Base-by-base conservation (phyloP, 139 green algal species). In the Tetradesmus lagerheimii region DNA sequence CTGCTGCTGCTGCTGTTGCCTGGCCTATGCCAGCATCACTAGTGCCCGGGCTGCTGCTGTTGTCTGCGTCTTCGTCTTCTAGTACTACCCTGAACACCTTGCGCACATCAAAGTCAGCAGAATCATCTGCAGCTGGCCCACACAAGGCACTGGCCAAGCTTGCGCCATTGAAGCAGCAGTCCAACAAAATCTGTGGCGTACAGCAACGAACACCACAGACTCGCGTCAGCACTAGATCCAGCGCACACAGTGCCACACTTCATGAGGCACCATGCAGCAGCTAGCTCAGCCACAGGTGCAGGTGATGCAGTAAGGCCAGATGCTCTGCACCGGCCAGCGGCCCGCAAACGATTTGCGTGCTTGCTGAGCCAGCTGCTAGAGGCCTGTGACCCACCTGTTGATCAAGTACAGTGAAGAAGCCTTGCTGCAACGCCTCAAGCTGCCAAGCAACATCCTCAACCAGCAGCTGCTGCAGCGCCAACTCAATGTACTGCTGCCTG, bases 371-470 rank as follows among this genome's bases (percentile, higher is more conserved):
- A n/a, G n/a, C n/a, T n/a, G n/a, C n/a, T n/a, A n/a, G n/a, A n/a
- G n/a, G n/a, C n/a, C 3, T 71, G 16, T 18, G 16, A 34, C 37
- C 0, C 41, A 85, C 79, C 79, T 67, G 39, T 20, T 0, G 79
- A 14, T 85, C 41, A 3, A 71, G 9, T 34, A 81, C 37, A 71
- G 25, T 4, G 23, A 35, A 74, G 45, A 95, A 94, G 14, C 94
- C 94, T 0, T 78, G 20, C 16, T 37, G 80, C n/a, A 94, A 23
- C 8, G 91, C 85, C 0, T 86, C 80, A 0, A 83, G 87, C 92
- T 95, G 93, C 94, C 94, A 96, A 15, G 90, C 43, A 14, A 94
- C 89, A 3, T 57, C 83, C 18, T 79, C 88, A 12, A 93, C 79
- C 86, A 96, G 92, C 67, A 95, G 64, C 45, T 89, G 29, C 31